phyloP scores from a whole-genome alignment of 73 alveolate species.

The Tetrahymena thermophila region DNA sequence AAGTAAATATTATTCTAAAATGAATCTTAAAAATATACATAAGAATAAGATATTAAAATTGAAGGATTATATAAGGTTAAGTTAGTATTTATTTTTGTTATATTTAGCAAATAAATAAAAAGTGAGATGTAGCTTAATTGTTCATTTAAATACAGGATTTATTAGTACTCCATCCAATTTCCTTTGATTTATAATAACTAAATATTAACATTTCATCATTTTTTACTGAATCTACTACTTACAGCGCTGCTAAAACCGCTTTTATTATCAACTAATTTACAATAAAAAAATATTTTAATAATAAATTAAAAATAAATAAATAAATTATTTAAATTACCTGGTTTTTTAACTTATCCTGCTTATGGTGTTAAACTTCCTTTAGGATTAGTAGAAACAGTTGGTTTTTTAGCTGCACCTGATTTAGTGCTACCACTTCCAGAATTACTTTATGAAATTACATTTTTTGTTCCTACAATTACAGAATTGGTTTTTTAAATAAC shows the following conservation, averaged over 20 bases:
- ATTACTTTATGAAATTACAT: not conserved
- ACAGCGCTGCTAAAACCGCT: not conserved
- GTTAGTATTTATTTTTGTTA: not conserved
- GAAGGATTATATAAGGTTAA: not conserved
- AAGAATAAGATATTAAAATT: not conserved
- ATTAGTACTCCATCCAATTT: not conserved
- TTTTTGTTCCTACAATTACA: not conserved
- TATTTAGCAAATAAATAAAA: not conserved
- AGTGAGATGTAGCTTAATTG: not conserved
- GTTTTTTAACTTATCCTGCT: not conserved
- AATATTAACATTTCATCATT: not conserved
- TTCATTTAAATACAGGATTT: not conserved
- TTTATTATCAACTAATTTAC: not conserved
- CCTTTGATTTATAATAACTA: not conserved
- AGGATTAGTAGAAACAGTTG: not conserved
- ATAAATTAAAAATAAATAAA: not conserved
- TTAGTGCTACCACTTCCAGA: not conserved
- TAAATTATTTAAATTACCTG: not conserved
- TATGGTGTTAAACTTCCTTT: not conserved
- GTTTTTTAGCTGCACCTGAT: not conserved
- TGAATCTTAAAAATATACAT: not conserved
- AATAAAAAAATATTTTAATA: not conserved
- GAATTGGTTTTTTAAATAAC: not conserved
- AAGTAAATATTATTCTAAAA: not conserved
- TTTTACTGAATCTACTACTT: not conserved